phyloP scores from a whole-genome alignment of 2,329 filamentous ascomycete species.

The Fusarium brachygibbosum region DNA sequence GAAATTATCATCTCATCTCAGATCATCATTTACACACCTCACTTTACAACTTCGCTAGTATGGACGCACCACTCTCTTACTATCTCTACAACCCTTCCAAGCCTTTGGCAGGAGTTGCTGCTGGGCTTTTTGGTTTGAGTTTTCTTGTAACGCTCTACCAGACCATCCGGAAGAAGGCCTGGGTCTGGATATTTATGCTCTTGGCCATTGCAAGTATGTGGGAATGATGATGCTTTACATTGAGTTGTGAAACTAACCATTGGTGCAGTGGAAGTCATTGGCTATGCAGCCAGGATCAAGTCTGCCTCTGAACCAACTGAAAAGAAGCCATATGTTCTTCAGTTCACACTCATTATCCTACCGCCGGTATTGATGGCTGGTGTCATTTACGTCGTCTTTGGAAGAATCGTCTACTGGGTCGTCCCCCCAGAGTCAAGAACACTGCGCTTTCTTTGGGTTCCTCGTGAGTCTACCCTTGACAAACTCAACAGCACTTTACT shows the following conservation, averaged over 20 bases:
- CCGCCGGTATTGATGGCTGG: constrained; percentile 46
- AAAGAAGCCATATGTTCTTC: constrained; percentile 37
- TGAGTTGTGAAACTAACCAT: background rate
- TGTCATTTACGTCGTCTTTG: constrained; percentile 47
- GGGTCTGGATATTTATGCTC: constrained; percentile 41
- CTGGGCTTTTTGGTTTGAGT: constrained; percentile 35
- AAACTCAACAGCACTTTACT: background rate
- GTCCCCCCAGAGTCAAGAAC: constrained; percentile 40
- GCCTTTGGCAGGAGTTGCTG: constrained; percentile 35
- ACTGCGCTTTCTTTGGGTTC: constrained; percentile 40
- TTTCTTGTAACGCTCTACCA: constrained; percentile 37
- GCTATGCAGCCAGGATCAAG: constrained; percentile 33
- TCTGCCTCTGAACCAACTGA: constrained; percentile 34
- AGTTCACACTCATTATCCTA: constrained; percentile 43
- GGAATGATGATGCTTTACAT: accelerated
- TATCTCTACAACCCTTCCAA: constrained; percentile 40
- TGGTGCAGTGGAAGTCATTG: constrained; percentile 29
- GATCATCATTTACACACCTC: background rate
- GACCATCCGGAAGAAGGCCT: constrained; percentile 35
- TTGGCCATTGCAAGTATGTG: constrained; percentile 38
- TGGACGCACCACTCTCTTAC: constrained; percentile 28
- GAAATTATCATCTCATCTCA: background rate
- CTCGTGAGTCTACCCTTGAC: constrained; percentile 14
- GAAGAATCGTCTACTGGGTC: constrained; percentile 43
- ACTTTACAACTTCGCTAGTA: background rate